Conservation (phyloP, 129 eudicot species). For the Flaveria trinervia region DNA sequence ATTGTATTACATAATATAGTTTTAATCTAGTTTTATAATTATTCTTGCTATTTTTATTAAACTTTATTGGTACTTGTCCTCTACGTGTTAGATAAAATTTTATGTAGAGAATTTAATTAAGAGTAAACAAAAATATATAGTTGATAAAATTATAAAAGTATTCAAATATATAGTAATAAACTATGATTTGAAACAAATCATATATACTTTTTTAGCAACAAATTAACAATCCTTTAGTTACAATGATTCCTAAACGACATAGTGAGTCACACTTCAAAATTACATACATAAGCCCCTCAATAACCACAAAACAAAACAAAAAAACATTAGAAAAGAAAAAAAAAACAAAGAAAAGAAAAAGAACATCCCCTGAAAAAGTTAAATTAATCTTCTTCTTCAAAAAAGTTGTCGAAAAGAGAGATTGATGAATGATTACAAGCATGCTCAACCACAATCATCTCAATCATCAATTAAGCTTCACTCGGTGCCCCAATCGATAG, state of each 20-base stretch:
- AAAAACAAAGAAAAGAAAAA: slow-evolving; percentile 8
- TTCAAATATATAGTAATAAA: too few species aligned
- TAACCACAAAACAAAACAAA: slow-evolving; percentile 1
- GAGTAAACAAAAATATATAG: not conserved
- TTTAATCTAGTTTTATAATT: too few species aligned
- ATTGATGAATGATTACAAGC: slow-evolving; percentile 41
- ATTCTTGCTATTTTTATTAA: not conserved
- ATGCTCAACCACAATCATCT: slow-evolving; percentile 39
- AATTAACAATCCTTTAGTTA: slow-evolving; percentile 23
- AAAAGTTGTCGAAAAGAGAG: slow-evolving; percentile 29
- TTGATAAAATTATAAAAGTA: not conserved
- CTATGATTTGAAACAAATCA: too few species aligned
- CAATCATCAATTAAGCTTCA: slow-evolving; percentile 30
- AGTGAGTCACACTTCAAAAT: slow-evolving; percentile 23
- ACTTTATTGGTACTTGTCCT: not conserved
- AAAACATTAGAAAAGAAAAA: not conserved
- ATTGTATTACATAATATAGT: not conserved
- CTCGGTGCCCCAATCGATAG: slow-evolving; percentile 56
- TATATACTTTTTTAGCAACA: not conserved
- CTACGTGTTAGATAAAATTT: not conserved
- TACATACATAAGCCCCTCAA: slow-evolving; percentile 32
- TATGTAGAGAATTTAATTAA: not conserved
- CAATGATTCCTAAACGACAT: slow-evolving; percentile 29
- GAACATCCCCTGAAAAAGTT: slow-evolving; percentile 37
- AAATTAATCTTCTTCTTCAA: slow-evolving; percentile 29